Percentiles rank a stretch among this genome's conserved stretches.
phyloP scores from a whole-genome alignment of 805 yeast species.

The Priceomyces carsonii region DNA sequence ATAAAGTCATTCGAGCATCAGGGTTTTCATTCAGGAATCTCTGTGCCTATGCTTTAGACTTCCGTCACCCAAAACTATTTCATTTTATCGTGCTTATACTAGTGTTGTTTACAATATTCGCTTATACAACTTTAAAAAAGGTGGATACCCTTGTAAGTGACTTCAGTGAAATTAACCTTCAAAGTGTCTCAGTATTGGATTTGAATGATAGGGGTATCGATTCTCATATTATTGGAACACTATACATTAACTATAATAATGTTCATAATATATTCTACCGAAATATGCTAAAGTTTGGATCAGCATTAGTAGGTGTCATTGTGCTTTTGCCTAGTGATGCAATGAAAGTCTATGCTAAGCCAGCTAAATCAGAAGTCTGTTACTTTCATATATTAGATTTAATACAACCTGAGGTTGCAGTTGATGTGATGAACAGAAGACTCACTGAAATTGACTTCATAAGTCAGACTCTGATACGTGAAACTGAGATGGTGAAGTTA shows the following conservation, averaged over 20 bases:
- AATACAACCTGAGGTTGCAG: constrained; percentile 23
- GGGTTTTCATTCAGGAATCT: neutral
- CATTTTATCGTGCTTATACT: constrained; percentile 10
- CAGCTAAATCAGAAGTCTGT: constrained; percentile 8
- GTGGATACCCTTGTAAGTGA: constrained; percentile 15
- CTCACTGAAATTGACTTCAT: constrained; percentile 24
- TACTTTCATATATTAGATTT: constrained; percentile 24
- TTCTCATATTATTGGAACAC: constrained; percentile 25
- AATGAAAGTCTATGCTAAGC: constrained; percentile 19
- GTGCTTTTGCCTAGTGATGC: constrained; percentile 19
- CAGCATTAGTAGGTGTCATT: constrained; percentile 24
- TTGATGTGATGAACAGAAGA: constrained; percentile 19
- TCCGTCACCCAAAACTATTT: constrained; percentile 6
- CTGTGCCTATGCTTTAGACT: constrained; percentile 6
- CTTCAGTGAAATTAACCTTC: constrained; percentile 23
- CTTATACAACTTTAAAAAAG: constrained; percentile 11
- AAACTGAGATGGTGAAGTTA: constrained; percentile 15
- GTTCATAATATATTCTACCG: constrained; percentile 22
- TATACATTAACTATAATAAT: constrained; percentile 28
- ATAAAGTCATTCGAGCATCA: neutral
- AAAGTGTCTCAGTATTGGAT: constrained; percentile 22
- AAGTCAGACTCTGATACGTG: constrained; percentile 13
- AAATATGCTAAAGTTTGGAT: constrained; percentile 18
- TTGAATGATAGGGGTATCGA: constrained; percentile 28
- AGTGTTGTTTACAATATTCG: constrained; percentile 6